Evolutionary conservation across 1,284 basidiomycete genomes (phyloP).

Genomic region (Ustilago vetiveriae): DNA sequence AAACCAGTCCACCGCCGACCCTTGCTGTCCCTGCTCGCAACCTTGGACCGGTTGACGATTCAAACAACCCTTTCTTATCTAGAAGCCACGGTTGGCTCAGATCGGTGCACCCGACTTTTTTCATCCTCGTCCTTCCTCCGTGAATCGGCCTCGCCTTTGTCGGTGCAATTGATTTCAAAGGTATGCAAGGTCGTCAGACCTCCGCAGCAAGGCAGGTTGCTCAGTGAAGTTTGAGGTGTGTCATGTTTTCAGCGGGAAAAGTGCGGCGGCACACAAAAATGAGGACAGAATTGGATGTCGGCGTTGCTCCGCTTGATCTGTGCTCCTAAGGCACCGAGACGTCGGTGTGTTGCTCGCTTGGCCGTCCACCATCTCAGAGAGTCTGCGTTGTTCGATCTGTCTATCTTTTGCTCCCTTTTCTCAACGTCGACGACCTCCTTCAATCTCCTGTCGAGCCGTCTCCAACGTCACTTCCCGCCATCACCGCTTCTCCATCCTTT

Average conservation of each 20-base stretch:
- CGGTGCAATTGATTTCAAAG: not conserved
- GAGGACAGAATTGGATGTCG: too few relatives aligned
- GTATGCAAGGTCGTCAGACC: not conserved
- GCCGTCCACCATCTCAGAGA: not conserved
- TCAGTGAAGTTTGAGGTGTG: not conserved
- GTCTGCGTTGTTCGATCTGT: constrained; percentile 12
- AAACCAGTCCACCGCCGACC: too few relatives aligned
- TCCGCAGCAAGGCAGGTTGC: not conserved
- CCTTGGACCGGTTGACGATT: constrained; percentile 4
- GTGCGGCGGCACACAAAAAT: too few relatives aligned
- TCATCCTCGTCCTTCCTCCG: not conserved
- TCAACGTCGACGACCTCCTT: not conserved
- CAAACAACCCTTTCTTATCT: not conserved
- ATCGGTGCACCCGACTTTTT: constrained; percentile 19
- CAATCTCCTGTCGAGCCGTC: too few relatives aligned
- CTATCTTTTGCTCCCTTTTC: constrained; percentile 1
- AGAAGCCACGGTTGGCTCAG: not conserved
- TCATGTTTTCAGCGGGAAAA: constrained; percentile 7
- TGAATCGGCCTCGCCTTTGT: too few relatives aligned
- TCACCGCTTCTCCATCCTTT: constrained; percentile 4
- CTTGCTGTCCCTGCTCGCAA: too few relatives aligned
- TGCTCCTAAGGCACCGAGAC: constrained; percentile 2
- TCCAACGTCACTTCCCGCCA: too few relatives aligned
- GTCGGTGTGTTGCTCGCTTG: constrained; percentile 1
- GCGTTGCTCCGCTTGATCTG: constrained; percentile 14